Conservation (phyloP, 1,139 yeast species). For the Hyphopichia burtonii region DNA sequence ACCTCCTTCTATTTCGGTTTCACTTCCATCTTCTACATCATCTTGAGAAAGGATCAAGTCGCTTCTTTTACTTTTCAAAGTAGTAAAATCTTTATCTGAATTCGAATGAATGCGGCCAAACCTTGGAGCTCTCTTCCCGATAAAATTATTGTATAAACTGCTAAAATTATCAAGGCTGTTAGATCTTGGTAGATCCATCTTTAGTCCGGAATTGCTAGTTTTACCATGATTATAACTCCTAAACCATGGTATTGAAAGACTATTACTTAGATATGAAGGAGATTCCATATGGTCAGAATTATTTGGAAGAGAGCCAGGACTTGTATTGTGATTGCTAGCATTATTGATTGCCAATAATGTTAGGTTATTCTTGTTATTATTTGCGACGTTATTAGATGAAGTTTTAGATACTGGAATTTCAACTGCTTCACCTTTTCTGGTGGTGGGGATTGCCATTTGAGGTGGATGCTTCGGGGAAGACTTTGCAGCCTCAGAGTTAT, state of each 20-base stretch:
- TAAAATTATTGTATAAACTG: slow-evolving; percentile 17
- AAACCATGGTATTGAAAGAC: slow-evolving; percentile 17
- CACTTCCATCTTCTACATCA: slow-evolving; percentile 6
- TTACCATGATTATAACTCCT: slow-evolving; percentile 18
- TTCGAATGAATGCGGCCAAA: slow-evolving; percentile 15
- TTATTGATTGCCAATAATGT: slow-evolving; percentile 7
- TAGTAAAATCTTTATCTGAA: slow-evolving; percentile 13
- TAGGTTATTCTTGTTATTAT: slow-evolving; percentile 3
- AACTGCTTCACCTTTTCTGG: slow-evolving; percentile 73
- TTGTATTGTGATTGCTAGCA: slow-evolving; percentile 2
- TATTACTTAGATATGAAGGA: background rate
- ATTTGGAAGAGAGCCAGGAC: background rate
- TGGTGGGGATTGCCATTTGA: slow-evolving; percentile 79
- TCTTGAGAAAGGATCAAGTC: slow-evolving; percentile 5
- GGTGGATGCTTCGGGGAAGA: slow-evolving; percentile 60
- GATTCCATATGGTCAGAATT: background rate
- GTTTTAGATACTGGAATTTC: slow-evolving; percentile 59
- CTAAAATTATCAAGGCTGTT: slow-evolving; percentile 22
- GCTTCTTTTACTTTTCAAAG: slow-evolving; percentile 5
- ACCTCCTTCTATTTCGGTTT: slow-evolving; percentile 15
- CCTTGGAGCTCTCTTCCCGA: slow-evolving; percentile 18
- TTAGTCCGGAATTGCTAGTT: slow-evolving; percentile 1
- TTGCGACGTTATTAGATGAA: slow-evolving; percentile 13
- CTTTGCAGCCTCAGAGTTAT: slow-evolving; percentile 4
- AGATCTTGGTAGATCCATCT: slow-evolving; percentile 14